Base-by-base conservation (phyloP, 2,329 filamentous ascomycete genomes). In the Zymoseptoria brevis region DNA sequence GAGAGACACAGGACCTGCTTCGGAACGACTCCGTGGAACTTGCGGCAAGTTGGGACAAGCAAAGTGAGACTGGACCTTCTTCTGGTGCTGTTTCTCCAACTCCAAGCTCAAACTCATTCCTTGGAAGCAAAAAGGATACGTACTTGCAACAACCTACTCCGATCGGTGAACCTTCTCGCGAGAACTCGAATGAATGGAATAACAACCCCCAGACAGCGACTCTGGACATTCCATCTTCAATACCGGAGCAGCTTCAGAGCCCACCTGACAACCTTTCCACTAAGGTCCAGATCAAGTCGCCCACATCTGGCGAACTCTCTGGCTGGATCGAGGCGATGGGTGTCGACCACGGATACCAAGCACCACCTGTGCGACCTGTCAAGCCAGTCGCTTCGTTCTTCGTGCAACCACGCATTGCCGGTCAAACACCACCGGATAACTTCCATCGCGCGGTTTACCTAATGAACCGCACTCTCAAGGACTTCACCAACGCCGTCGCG, bases 341-440 rank as follows among this genome's bases (percentile, higher is more conserved):
- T 30, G 90, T 97, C n/a, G 94, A 97, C 71, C 79, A 86, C 16
- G 83, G 82, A 1, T 99, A 97, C 71, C 84, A 87, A 59, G 87
- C 94, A 51, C 92, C 92, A 0, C 76, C 81, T 0, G 89, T 95
- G 68, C 83, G 82, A 59, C 77, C 81, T 8, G 78, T 85, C 19
- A 95, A 90, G 72, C 84, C 85, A 65, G 85, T 95, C 50, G 93
- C 93, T 54, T 96, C 92, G 76, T 91, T 97, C 73, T 97, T 96
- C 70, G 77, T 96, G 21, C 80, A 84, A 80, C 69, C 81, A 74
- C 60, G 82, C 55, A 74, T 81, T 13, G 73, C 80, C 24, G 80
- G 79, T 41, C 73, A 75, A 56, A 71, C 76, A 55, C 71, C 76
- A 3, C 75, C 80, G 30, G 79, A 83, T 41, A 83, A 86, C 61